A percentile compares a stretch with the other conserved stretches of the same genome.
Evolutionary conservation across 208 protist genomes (phyloP).

Genomic region (Blastocrithidia nonstop): DNA sequence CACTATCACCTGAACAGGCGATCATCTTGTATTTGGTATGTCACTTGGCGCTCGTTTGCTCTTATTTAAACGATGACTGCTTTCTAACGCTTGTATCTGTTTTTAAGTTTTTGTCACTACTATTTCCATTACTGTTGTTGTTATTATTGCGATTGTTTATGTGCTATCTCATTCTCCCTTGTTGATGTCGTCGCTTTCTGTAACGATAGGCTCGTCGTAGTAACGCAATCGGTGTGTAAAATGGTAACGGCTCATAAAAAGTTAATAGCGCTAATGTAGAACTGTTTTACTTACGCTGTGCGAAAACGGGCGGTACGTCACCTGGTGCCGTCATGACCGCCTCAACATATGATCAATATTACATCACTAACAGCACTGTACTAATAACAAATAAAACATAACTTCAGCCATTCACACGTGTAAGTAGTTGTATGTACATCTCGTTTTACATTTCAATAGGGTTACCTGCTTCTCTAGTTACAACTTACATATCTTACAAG

Average conservation of each 20-base stretch:
- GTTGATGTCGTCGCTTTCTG: background rate
- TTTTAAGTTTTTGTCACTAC: background rate
- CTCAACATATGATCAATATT: conserved; percentile 54
- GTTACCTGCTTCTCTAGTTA: background rate
- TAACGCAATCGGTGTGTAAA: background rate
- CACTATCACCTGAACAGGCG: too few relatives aligned
- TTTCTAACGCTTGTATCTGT: background rate
- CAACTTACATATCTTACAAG: background rate
- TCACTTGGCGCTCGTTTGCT: too few relatives aligned
- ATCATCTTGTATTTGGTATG: too few relatives aligned
- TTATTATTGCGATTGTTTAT: background rate
- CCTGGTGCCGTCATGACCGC: conserved; percentile 51
- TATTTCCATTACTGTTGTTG: conserved; percentile 1
- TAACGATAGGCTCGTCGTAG: too few relatives aligned
- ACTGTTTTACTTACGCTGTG: conserved; percentile 40
- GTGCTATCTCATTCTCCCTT: background rate
- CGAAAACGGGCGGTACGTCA: conserved; percentile 50
- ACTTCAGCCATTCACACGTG: conserved; percentile 10
- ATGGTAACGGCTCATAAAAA: conserved; percentile 44
- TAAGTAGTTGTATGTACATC: too few relatives aligned
- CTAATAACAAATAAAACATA: conserved; percentile 51
- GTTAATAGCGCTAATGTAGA: conserved; percentile 39
- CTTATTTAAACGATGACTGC: too few relatives aligned
- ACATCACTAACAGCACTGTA: conserved; percentile 34
- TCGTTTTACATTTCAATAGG: background rate